Evolutionary conservation across 371 early-diverging fungal genomes (phyloP).

Genomic region (Phascolomyces articulosus): DNA sequence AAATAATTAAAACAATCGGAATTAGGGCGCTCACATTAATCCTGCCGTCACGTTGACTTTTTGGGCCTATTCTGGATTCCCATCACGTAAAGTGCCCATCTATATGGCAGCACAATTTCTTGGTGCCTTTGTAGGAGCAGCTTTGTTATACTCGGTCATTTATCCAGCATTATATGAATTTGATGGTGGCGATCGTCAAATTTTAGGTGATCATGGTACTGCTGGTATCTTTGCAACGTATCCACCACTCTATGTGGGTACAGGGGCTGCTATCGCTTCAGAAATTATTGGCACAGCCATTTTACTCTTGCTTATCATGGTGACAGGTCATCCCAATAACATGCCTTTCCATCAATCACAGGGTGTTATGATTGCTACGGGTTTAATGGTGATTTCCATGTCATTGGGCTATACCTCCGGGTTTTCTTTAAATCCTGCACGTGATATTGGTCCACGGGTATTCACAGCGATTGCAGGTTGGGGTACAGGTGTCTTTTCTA

Average conservation of each 20-base stretch:
- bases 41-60: constrained; percentile 79
- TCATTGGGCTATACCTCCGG: constrained; percentile 76
- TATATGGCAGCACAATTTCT: constrained; percentile 70
- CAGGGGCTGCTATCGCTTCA: constrained; percentile 67
- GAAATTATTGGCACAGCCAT: constrained; percentile 83
- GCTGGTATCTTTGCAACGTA: constrained; percentile 76
- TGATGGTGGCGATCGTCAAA: constrained; percentile 64
- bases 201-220: constrained; percentile 57
- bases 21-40: constrained; percentile 80
- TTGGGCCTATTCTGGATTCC: constrained; percentile 70
- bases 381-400: constrained; percentile 44
- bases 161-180: constrained; percentile 60
- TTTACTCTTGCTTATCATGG: constrained; percentile 71
- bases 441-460: constrained; percentile 89
- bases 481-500: constrained; percentile 72
- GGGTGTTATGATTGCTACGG: constrained; percentile 71
- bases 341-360: constrained; percentile 60
- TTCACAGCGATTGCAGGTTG: constrained; percentile 80
- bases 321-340: constrained; percentile 74
- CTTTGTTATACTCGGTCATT: constrained; percentile 61
- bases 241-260: constrained; percentile 58
- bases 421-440: constrained; percentile 86
- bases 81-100: constrained; percentile 63
- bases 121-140: constrained; percentile 77
- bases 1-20: too few species aligned